These are phyloP conservation scores for Penicillium sp. DNA, from an alignment of 2,329 filamentous ascomycete species.

Conservation along the genomic window DNA sequence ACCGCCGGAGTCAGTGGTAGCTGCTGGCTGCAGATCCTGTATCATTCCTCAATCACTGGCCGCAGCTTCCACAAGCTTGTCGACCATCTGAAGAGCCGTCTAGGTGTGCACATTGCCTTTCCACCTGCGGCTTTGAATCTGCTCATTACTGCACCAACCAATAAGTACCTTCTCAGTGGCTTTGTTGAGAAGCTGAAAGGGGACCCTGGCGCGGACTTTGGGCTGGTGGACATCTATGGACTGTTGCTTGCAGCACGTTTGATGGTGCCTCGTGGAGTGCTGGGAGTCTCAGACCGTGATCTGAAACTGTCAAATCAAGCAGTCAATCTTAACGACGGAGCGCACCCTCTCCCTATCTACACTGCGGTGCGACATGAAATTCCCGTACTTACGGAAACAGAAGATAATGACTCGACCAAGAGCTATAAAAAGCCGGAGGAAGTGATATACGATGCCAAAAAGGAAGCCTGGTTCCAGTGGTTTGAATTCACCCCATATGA, in stretches of 20 bases:
- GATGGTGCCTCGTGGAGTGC: slow-evolving; percentile 78
- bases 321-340: slow-evolving; percentile 67
- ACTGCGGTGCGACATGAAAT: slow-evolving; percentile 95
- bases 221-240: slow-evolving; percentile 89
- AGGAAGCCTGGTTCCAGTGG: slow-evolving; percentile 94
- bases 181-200: slow-evolving; percentile 88
- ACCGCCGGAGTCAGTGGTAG: slow-evolving; percentile 92
- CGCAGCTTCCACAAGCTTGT: slow-evolving; percentile 65
- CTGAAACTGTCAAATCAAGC: slow-evolving; percentile 89
- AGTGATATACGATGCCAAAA: slow-evolving; percentile 45
- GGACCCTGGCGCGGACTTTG: slow-evolving; percentile 72
- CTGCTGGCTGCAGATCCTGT: slow-evolving; percentile 90
- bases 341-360: slow-evolving; percentile 87
- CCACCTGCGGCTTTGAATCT: slow-evolving; percentile 77
- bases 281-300: slow-evolving; percentile 69
- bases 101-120: slow-evolving; percentile 86
- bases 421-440: slow-evolving; percentile 29
- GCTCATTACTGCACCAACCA: slow-evolving; percentile 82
- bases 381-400: slow-evolving; percentile 52
- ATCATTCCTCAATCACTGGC: slow-evolving; percentile 70
- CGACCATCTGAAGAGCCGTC: slow-evolving; percentile 77
- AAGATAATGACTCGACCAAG: slow-evolving; percentile 26
- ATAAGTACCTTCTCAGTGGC: slow-evolving; percentile 82
- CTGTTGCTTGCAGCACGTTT: slow-evolving; percentile 77
- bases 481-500: slow-evolving; percentile 94